phyloP scores from a whole-genome alignment of 345 rosid species.

The Punica granatum region DNA sequence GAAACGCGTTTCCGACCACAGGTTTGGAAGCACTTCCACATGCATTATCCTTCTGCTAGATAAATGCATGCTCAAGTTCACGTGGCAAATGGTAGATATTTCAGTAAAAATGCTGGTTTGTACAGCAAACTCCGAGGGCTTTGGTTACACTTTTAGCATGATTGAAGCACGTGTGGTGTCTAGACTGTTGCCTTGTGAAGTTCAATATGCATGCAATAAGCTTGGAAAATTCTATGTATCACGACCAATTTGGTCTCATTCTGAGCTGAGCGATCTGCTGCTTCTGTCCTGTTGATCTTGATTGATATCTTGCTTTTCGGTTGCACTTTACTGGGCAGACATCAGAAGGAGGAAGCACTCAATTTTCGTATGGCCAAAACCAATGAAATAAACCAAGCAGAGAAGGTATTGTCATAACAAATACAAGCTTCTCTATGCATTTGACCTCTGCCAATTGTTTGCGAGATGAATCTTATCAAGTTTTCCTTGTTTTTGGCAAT shows the following conservation, averaged over 20 bases:
- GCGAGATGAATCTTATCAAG: not conserved
- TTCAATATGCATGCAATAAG: too few relatives aligned
- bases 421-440: not conserved
- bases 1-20: slow-evolving; percentile 67
- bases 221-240: not conserved
- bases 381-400: slow-evolving; percentile 66
- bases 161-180: not conserved
- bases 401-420: slow-evolving; percentile 40
- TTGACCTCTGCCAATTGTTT: not conserved
- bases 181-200: not conserved
- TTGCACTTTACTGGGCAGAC: slow-evolving; percentile 31
- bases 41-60: not conserved
- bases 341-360: slow-evolving; percentile 83
- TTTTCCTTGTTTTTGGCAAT: not conserved
- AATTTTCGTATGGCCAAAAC: slow-evolving; percentile 63
- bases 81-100: not conserved
- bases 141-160: not conserved
- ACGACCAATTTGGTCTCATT: not conserved
- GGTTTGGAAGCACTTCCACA: slow-evolving; percentile 30
- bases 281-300: not conserved
- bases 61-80: not conserved
- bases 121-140: not conserved
- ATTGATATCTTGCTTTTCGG: not conserved
- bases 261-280: not conserved
- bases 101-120: not conserved